Percentiles rank a stretch among this genome's conserved stretches.
These are phyloP conservation scores for Helotiales sp. DNA, from an alignment of 2,329 filamentous ascomycete species.

Conservation along the genomic window DNA sequence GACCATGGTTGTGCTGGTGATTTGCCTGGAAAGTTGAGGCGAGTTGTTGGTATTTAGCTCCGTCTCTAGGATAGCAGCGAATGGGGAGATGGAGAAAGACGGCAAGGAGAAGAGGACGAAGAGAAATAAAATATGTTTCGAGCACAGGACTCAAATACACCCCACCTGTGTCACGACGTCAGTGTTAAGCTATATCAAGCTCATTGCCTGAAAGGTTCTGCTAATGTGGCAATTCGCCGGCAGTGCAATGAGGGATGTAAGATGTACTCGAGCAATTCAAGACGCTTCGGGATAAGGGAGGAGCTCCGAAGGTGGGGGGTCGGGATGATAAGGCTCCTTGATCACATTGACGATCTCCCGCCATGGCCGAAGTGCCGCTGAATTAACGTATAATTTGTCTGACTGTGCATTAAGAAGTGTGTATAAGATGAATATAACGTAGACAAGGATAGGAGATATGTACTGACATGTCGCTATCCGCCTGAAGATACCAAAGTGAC, in stretches of 20 bases:
- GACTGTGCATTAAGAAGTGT: too few relatives aligned
- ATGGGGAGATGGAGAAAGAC: not conserved
- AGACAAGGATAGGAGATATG: too few relatives aligned
- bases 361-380: not conserved
- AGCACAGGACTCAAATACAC: not conserved
- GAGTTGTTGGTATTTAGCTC: not conserved
- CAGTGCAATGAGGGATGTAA: not conserved
- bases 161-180: not conserved
- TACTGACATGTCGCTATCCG: too few relatives aligned
- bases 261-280: too few relatives aligned
- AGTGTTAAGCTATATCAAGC: not conserved
- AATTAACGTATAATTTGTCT: too few relatives aligned
- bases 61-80: not conserved
- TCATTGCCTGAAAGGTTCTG: not conserved
- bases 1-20: constrained; percentile 5
- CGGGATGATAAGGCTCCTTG: not conserved
- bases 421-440: too few relatives aligned
- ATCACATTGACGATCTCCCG: not conserved
- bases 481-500: too few relatives aligned
- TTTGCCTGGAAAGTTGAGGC: not conserved
- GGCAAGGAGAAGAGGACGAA: not conserved
- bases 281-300: not conserved
- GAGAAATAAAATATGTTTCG: not conserved
- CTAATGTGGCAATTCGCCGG: not conserved
- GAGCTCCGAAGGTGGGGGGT: not conserved